Evolutionary conservation across 257 asterid species (phyloP).

Genomic region (Misopates orontium): DNA sequence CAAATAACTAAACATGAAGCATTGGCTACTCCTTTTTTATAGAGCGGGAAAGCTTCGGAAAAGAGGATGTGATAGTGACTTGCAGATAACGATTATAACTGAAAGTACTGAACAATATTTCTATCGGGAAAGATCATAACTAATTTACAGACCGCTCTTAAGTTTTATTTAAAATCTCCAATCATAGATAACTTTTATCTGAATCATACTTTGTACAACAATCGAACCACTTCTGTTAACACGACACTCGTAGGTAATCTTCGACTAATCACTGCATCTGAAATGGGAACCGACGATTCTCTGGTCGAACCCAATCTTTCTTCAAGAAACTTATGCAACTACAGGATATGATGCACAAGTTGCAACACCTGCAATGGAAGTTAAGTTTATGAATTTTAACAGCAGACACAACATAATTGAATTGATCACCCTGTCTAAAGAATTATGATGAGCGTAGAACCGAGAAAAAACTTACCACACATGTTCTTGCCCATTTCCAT

Average conservation of each 20-base stretch:
- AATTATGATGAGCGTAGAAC: background rate
- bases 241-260: conserved; percentile 8
- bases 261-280: conserved; percentile 22
- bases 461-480: conserved; percentile 65
- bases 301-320: background rate
- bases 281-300: conserved; percentile 14
- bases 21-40: no score
- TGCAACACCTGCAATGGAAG: conserved; percentile 52
- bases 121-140: no score
- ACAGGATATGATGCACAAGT: conserved; percentile 78
- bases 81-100: no score
- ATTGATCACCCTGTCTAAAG: background rate
- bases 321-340: conserved; percentile 39
- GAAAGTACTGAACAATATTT: no score
- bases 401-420: no score
- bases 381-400: conserved; percentile 10
- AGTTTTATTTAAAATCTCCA: no score
- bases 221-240: conserved; percentile 22
- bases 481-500: conserved; percentile 97
- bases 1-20: no score
- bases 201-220: conserved; percentile 32
- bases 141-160: no score
- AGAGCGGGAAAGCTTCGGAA: no score
- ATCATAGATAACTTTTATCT: no score
- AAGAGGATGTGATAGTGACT: no score